Conservation (phyloP, 176 grass and related monocot species). For the Elymus sibiricus region DNA sequence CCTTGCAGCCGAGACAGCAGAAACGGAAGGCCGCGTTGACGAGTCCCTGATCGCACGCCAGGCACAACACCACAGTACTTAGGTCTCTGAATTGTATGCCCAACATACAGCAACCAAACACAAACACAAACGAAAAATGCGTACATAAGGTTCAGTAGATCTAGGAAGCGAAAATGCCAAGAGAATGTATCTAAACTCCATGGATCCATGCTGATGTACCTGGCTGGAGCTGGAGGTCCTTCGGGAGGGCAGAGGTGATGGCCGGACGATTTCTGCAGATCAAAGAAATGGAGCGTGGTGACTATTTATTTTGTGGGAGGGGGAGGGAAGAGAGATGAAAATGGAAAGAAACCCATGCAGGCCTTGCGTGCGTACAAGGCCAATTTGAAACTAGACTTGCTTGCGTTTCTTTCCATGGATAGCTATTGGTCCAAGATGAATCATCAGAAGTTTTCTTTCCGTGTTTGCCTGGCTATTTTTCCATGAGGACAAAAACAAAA, state of each 20-base stretch:
- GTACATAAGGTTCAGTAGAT: neutral
- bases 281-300: neutral
- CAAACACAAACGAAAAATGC: neutral
- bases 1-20: slow-evolving; percentile 74
- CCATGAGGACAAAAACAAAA: too few species aligned
- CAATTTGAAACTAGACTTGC: too few species aligned
- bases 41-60: neutral
- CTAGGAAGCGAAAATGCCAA: too few species aligned
- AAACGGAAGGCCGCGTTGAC: slow-evolving; percentile 18
- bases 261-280: neutral
- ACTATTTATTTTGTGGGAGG: neutral
- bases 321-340: too few species aligned
- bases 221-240: neutral
- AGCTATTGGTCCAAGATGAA: neutral
- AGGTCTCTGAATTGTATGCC: neutral
- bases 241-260: neutral
- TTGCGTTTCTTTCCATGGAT: neutral
- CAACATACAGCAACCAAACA: too few species aligned
- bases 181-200: too few species aligned
- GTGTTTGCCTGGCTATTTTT: too few species aligned
- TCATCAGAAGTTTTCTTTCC: too few species aligned
- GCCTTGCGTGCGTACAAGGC: neutral
- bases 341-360: neutral
- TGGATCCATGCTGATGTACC: neutral
- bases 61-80: neutral